Evolutionary conservation across 2,329 filamentous ascomycete genomes (phyloP), one percentile per base, ranked within the genome.

Genomic region (Aspergillus calidoustus): DNA sequence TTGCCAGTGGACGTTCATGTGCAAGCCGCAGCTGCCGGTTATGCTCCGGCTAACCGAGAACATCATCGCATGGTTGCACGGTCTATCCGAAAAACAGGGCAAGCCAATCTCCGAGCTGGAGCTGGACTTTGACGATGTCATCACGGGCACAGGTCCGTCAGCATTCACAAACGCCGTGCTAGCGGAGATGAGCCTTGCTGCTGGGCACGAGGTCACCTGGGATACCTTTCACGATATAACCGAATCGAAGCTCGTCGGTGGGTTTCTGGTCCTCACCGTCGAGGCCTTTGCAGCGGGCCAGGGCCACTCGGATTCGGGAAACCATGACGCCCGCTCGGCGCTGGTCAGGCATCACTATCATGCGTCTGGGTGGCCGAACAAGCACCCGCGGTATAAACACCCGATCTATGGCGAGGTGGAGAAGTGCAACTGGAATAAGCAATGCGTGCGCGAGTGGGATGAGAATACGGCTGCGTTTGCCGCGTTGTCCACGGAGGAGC

Each of bases 311-410:
- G 85, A 91, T 71, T 90, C 88, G 0, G 89, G 89, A 15, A 91
- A 88, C 69, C 89, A 91, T 74, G 83, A 89, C 55, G 82, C 88
- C 1, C 81, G 87, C 54, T 83, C 83, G 22, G 89, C 89, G 1
- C 79, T 91, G 1, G 88, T 91, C 25, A 89, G 88, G 74, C 89
- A 92, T 71, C 88, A 91, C 74, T 92, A 91, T 69, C 89, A 91
- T 73, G 89, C 89, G 0, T 91, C 88, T 1, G 85, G 86, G 62
- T 91, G 89, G 89, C 89, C 61, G 8, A 55, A 46, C 2, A 54
- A 56, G 11, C 62, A 64, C n/a, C 62, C 62, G 4, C 62, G 62
- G 11, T 62, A 50, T 28, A 57, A 54, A 13, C 62, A 64, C 44
- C 62, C 62, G 9, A 47, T 64, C 3, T 64, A 57, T 25, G 62